phyloP scores from a whole-genome alignment of 23 red algal species.

The Gracilaria domingensis region DNA sequence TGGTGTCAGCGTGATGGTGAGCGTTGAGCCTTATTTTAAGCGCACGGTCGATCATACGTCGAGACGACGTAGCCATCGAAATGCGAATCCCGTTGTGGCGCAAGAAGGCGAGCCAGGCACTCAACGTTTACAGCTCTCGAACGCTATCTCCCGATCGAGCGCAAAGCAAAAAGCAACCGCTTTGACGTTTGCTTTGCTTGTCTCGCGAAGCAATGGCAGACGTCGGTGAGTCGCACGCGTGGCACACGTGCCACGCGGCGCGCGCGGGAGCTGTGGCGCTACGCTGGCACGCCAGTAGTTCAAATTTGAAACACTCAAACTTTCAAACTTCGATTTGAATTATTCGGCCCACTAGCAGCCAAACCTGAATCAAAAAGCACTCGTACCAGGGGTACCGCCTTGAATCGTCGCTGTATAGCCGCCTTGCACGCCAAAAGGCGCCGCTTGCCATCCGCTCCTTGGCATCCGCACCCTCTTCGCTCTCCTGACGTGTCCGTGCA shows the following conservation, averaged over 20 bases:
- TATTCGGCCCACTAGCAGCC: too few relatives aligned
- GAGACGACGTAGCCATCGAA: not conserved
- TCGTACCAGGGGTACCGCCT: not conserved
- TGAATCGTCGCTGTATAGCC: too few relatives aligned
- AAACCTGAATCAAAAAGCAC: not conserved
- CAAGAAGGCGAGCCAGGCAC: not conserved
- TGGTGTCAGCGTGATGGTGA: not conserved
- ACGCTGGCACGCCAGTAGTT: not conserved
- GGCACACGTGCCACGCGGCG: not conserved
- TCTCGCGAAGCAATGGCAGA: not conserved
- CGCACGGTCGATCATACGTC: not conserved
- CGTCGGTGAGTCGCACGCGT: conserved; percentile 2
- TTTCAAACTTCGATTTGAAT: not conserved
- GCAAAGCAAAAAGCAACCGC: not conserved
- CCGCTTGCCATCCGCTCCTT: not conserved
- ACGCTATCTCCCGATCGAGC: not conserved
- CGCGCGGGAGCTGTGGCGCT: not conserved
- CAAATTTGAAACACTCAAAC: conserved; percentile 1
- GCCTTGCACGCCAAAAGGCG: too few relatives aligned
- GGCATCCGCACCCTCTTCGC: not conserved
- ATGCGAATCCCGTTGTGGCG: not conserved
- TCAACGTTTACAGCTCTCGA: not conserved
- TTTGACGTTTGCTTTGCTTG: not conserved
- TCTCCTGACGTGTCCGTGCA: not conserved
- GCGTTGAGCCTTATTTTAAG: not conserved